Evolutionary conservation across 2,329 filamentous ascomycete genomes (phyloP).

Genomic region (Cercospora berteroae): DNA sequence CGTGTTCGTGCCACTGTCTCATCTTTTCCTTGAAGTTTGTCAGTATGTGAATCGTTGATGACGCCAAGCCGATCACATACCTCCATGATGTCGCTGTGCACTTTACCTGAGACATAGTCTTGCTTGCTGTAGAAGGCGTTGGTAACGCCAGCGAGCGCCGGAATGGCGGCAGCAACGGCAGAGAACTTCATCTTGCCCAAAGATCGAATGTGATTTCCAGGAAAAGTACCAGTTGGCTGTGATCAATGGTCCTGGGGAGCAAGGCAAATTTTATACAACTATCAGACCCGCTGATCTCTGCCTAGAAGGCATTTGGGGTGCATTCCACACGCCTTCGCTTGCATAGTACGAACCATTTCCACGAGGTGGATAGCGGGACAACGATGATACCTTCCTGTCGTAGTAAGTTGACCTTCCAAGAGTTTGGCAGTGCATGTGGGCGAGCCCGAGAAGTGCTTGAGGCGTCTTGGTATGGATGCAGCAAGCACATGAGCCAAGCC

Average conservation of each 20-base stretch:
- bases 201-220: background rate
- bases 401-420: conserved; percentile 15
- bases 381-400: conserved; percentile 23
- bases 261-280: conserved; percentile 8
- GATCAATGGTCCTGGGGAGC: background rate
- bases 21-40: background rate
- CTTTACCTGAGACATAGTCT: conserved; percentile 23
- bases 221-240: background rate
- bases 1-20: conserved; percentile 27
- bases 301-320: background rate
- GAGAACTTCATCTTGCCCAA: conserved; percentile 24
- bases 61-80: conserved; percentile 14
- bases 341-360: conserved; percentile 3
- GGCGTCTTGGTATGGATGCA: conserved; percentile 7
- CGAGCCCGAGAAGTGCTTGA: background rate
- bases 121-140: conserved; percentile 19
- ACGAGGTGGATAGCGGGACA: background rate
- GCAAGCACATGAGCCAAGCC: background rate
- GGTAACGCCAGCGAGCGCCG: conserved; percentile 24
- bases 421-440: background rate
- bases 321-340: background rate
- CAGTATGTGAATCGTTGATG: background rate
- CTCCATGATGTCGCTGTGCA: conserved; percentile 23
- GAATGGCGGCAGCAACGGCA: conserved; percentile 12
- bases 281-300: background rate